A percentile compares a stretch with the other conserved stretches of the same genome.
phyloP scores from a whole-genome alignment of 495 filamentous ascomycete species.

The Daldinia concentrica region DNA sequence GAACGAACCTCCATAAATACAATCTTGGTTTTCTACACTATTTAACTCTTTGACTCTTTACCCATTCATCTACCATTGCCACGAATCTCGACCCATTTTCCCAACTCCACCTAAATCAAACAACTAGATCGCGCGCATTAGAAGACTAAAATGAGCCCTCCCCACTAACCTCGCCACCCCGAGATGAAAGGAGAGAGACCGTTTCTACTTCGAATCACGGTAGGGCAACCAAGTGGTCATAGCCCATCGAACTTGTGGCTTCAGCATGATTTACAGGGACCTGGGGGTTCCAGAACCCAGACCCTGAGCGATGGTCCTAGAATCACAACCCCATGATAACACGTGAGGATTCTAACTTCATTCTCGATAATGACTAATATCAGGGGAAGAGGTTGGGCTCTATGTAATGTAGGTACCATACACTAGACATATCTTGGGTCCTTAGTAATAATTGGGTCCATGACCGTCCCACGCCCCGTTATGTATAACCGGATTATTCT shows the following conservation, averaged over 20 bases:
- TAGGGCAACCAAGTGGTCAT: conserved; percentile 7
- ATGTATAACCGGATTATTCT: conserved; percentile 8
- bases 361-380: not conserved
- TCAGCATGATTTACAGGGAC: conserved; percentile 5
- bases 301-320: not conserved
- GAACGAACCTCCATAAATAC: not conserved
- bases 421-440: too few relatives aligned
- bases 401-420: not conserved
- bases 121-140: conserved; percentile 18
- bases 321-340: not conserved
- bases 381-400: not conserved
- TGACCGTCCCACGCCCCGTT: not conserved
- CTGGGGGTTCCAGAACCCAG: not conserved
- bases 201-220: not conserved
- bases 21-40: not conserved
- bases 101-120: conserved; percentile 31
- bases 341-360: conserved; percentile 34
- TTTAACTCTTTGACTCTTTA: not conserved
- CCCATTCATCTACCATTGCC: not conserved
- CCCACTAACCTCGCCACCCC: conserved; percentile 29
- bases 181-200: conserved; percentile 39
- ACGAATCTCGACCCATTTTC: conserved; percentile 12
- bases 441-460: conserved; percentile 3
- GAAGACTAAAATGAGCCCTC: conserved; percentile 31
- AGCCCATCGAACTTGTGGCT: not conserved